Evolutionary conservation across 768 basidiomycete genomes (phyloP).

Genomic region (Tubosaeta sp.): DNA sequence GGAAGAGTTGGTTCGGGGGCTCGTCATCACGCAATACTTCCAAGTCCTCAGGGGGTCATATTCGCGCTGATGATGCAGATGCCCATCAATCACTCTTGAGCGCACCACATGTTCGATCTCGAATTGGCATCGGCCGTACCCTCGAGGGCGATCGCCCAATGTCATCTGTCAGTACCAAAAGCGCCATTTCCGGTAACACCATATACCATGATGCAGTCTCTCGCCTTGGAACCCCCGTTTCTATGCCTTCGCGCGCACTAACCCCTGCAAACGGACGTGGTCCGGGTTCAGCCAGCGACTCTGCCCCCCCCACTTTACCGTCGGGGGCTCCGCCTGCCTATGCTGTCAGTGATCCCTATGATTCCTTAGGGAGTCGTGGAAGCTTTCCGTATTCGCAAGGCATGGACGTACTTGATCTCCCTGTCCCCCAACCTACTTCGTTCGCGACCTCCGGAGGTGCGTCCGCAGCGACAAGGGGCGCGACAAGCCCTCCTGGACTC

Average conservation of each 20-base stretch:
- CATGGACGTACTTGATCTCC: slow-evolving; percentile 50
- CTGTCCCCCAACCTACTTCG: slow-evolving; percentile 53
- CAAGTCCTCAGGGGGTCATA: slow-evolving; percentile 23
- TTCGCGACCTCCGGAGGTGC: slow-evolving; percentile 41
- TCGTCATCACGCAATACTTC: slow-evolving; percentile 30
- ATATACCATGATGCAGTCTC: slow-evolving; percentile 62
- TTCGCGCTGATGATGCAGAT: slow-evolving; percentile 43
- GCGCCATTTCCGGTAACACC: slow-evolving; percentile 50
- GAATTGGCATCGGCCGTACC: slow-evolving; percentile 35
- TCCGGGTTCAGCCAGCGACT: slow-evolving; percentile 3
- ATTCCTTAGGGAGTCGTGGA: slow-evolving; percentile 21
- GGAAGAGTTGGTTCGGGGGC: slow-evolving; percentile 56
- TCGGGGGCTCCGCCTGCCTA: slow-evolving; percentile 30
- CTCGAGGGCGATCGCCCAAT: slow-evolving; percentile 47
- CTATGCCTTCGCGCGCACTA: slow-evolving; percentile 41
- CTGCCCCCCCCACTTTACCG: slow-evolving; percentile 17
- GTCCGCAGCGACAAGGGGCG: slow-evolving; percentile 16
- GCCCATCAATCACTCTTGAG: slow-evolving; percentile 38
- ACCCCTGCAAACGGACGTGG: slow-evolving; percentile 38
- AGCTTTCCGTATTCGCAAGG: slow-evolving; percentile 26
- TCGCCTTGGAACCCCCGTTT: slow-evolving; percentile 38
- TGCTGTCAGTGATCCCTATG: slow-evolving; percentile 28
- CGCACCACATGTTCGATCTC: slow-evolving; percentile 18
- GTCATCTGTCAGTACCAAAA: slow-evolving; percentile 54
- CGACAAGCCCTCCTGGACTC: slow-evolving; percentile 37